Percentiles rank a stretch among this genome's conserved stretches.
phyloP scores from a whole-genome alignment of 345 rosid genomes.

The Zanthoxylum bungeanum region DNA sequence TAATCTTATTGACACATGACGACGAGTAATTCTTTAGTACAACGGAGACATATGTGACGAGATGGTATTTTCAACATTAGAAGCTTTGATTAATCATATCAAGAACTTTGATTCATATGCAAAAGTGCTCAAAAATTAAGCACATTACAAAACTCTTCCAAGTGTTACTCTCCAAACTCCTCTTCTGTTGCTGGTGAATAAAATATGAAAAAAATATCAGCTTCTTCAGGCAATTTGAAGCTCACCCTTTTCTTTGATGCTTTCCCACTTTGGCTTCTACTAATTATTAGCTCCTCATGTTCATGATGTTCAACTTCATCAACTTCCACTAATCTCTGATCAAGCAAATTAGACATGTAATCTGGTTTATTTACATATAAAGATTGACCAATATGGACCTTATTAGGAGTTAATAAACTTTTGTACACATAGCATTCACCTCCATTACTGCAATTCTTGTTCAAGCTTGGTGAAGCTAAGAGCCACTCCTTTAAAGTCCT shows the following conservation, averaged over 20 bases:
- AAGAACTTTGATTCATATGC: not conserved
- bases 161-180: not conserved
- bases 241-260: slow-evolving; percentile 40
- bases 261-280: slow-evolving; percentile 20
- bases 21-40: no score
- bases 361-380: slow-evolving; percentile 6
- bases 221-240: slow-evolving; percentile 40
- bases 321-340: slow-evolving; percentile 10
- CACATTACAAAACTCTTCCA: not conserved
- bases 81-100: not conserved
- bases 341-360: slow-evolving; percentile 4
- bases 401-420: slow-evolving; percentile 22
- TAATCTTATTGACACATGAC: no score
- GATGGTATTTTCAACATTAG: not conserved
- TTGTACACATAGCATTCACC: slow-evolving; percentile 24
- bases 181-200: slow-evolving; percentile 11
- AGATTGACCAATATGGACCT: slow-evolving; percentile 30
- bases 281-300: not conserved
- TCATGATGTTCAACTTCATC: slow-evolving; percentile 6
- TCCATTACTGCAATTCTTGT: not conserved
- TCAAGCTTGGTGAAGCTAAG: slow-evolving; percentile 20
- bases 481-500: slow-evolving; percentile 34
- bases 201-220: slow-evolving; percentile 34
- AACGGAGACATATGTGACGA: no score
- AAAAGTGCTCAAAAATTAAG: not conserved